Percentiles rank a stretch among this genome's conserved stretches.
phyloP scores from a whole-genome alignment of 148 eudicot species.

The Pharnaceum exiguum region DNA sequence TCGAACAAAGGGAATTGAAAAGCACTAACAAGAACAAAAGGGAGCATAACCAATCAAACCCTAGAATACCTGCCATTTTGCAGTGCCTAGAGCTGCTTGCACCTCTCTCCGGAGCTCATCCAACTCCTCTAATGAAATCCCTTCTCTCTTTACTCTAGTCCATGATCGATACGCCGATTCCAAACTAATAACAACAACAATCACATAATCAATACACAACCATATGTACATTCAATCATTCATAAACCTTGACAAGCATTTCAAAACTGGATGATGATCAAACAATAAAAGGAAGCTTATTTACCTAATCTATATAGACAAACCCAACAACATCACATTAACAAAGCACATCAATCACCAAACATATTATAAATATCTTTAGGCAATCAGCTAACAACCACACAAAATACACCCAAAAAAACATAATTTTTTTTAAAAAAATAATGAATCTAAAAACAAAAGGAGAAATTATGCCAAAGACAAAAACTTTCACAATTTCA shows the following conservation, averaged over 20 bases:
- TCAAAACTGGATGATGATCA: too few relatives aligned
- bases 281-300: too few relatives aligned
- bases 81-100: constrained; percentile 84
- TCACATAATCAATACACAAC: not conserved
- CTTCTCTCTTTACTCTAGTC: constrained; percentile 64
- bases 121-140: constrained; percentile 27
- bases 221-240: too few relatives aligned
- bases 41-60: not conserved
- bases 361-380: too few relatives aligned
- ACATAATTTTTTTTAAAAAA: too few relatives aligned
- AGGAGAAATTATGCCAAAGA: not conserved
- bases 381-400: too few relatives aligned
- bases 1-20: not conserved
- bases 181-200: constrained; percentile 40
- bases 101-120: constrained; percentile 67
- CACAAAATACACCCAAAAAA: too few relatives aligned
- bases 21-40: not conserved
- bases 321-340: too few relatives aligned
- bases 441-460: not conserved
- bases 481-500: not conserved
- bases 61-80: constrained; percentile 89
- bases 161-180: constrained; percentile 78
- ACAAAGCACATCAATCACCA: too few relatives aligned
- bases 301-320: too few relatives aligned
- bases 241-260: too few relatives aligned